Base-by-base conservation (phyloP, 1,284 basidiomycete species). In the Trichosporon inkin region DNA sequence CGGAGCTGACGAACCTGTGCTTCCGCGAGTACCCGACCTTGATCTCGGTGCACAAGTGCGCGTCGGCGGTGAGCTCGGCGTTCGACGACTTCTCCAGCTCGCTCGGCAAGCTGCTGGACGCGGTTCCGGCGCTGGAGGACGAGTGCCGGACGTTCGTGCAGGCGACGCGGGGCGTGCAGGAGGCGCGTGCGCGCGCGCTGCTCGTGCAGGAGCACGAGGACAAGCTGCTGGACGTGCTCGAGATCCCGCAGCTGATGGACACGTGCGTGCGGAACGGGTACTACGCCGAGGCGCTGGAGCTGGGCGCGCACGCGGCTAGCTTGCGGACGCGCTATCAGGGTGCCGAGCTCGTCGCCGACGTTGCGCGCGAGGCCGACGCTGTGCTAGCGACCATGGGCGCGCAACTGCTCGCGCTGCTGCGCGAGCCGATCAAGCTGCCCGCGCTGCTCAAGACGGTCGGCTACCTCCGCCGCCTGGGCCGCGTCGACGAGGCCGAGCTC, bases 261-360 rank as follows among this genome's bases (percentile, higher is more conserved):
- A 91, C 92, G 0, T 96, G 92, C 69, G 88, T 95, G 13, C 84
- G 91, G 22, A 92, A 92, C 69, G 90, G 90, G 7, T 88, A 90
- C 77, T 95, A 93, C 78, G 83, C 86, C 55, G 94, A 97, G 73
- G 92, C 92, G 0, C 84, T 97, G 61, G 87, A 92, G 53, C 83
- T 95, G 10, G 82, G 87, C 1, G 80, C 84, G 7, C 89, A 92
- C 70, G 85, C 88, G 0, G 76, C 81, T 19, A 67, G 73, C 0
- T 77, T 87, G 19, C 73, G 80, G 3, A 55, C 70, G 20, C 75
- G 79, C 13, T 81, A 84, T 63, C 77, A 80, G 0, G 69, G 71
- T 17, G 76, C 81, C 32, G 72, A 78, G 10, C 77, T 84, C 24
- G 78, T 84, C 2, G 75, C 79, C 55, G 82, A 83, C 37, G 83